Evolutionary conservation across 1,284 basidiomycete genomes (phyloP).

Genomic region (Trametes versicolor): DNA sequence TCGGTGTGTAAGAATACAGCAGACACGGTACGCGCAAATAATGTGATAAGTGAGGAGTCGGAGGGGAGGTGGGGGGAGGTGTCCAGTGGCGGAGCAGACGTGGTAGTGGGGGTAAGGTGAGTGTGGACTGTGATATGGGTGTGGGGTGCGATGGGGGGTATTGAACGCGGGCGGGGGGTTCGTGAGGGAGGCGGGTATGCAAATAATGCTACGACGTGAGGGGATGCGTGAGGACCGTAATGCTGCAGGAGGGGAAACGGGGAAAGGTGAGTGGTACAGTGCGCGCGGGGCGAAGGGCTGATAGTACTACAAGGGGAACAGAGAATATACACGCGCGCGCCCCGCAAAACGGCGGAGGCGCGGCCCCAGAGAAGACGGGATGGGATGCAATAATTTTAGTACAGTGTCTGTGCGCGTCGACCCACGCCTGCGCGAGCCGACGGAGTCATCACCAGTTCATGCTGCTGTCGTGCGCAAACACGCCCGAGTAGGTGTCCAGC

Average conservation of each 20-base stretch:
- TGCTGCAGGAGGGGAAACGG: conserved; percentile 16
- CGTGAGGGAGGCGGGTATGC: conserved; percentile 27
- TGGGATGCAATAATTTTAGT: conserved; percentile 36
- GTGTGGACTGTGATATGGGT: not conserved
- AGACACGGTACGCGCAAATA: conserved; percentile 38
- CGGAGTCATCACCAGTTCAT: conserved; percentile 46
- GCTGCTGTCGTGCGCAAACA: conserved; percentile 40
- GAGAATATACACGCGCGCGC: conserved; percentile 30
- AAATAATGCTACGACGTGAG: conserved; percentile 33
- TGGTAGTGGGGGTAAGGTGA: not conserved
- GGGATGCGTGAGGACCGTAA: conserved; percentile 27
- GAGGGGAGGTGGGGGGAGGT: conserved; percentile 5
- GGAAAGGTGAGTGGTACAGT: conserved; percentile 23
- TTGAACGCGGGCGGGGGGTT: conserved; percentile 21
- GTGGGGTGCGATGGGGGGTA: conserved; percentile 27
- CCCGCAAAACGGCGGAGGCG: conserved; percentile 23
- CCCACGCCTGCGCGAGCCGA: conserved; percentile 49
- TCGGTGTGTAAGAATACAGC: conserved; percentile 35
- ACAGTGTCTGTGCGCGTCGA: conserved; percentile 42
- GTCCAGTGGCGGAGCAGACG: conserved; percentile 7
- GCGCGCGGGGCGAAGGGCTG: conserved; percentile 18
- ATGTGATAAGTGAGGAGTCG: conserved; percentile 41
- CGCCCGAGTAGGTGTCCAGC: conserved; percentile 40
- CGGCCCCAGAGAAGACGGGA: conserved; percentile 30
- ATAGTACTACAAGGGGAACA: conserved; percentile 32